Base-by-base conservation (phyloP, 495 filamentous ascomycete genomes). In the Cryomyces antarcticus region DNA sequence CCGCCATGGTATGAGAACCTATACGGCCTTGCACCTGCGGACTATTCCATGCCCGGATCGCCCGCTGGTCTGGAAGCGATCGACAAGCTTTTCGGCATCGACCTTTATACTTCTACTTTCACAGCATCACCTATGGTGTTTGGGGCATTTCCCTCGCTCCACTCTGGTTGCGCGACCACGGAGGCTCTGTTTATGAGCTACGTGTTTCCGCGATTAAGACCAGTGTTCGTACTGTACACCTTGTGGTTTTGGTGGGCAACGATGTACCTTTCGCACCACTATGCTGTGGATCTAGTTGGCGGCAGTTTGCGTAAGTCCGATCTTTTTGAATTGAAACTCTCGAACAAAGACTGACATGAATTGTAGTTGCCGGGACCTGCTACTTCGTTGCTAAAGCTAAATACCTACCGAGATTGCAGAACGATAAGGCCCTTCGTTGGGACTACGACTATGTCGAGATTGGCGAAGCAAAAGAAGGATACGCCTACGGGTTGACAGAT, bases 171-270 rank as follows among this genome's bases (percentile, higher is more conserved):
- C 55, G 85, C 86, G 28, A 84, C 83, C 5, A 64, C 93, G 46
- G 83, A 93, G 52, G 82, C 82, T 31, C 66, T 93, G n/a, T 94
- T 94, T 66, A 80, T 95, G 71, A 79, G 76, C 57, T 76, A 88
- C 53, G 72, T 82, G 53, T 95, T 95, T 66, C 87, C 87, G 3
- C 70, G 71, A 29, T 62, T 87, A 43, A 72, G 75, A 49, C 73
- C 75, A 31, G 54, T 87, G 28, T 89, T 88, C 62, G 68, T 85
- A 38, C 68, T 67, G 39, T 94, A 95, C 60, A 78, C 76, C 7
- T 66, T 78, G 42, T 95, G 87, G 87, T 77, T 95, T 54, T 93
- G 82, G 80, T 95, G 87, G 87, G 78, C 87, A n/a, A 95, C 87
- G 40, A 89, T 95, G 80, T 93, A 95, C 53, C 72, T 95, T 42